These are phyloP conservation scores for Prunus armeniaca DNA, from an alignment of 306 rosid species.

Conservation along the genomic window DNA sequence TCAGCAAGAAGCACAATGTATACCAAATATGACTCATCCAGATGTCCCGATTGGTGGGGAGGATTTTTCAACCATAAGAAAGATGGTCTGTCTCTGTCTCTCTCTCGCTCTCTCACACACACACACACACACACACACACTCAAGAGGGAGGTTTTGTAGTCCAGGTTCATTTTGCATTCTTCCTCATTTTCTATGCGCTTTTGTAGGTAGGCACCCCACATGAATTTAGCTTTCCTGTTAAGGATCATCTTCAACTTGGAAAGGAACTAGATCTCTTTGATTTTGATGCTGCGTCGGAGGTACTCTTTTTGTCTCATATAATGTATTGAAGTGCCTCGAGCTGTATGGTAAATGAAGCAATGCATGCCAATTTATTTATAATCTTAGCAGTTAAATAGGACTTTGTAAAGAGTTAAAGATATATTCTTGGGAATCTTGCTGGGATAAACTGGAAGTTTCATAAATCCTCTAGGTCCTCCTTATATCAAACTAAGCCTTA, in stretches of 20 bases:
- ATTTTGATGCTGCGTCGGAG: slow-evolving; percentile 97
- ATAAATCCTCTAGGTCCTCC: background rate
- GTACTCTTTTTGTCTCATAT: slow-evolving; percentile 42
- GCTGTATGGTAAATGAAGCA: slow-evolving; percentile 2
- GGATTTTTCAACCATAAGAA: slow-evolving; percentile 58
- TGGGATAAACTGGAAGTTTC: background rate
- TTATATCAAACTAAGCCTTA: background rate
- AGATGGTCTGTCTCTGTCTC: slow-evolving; percentile 45
- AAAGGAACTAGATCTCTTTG: slow-evolving; percentile 79
- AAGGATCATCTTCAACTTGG: slow-evolving; percentile 95
- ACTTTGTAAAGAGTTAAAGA: background rate
- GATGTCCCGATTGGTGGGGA: slow-evolving; percentile 96
- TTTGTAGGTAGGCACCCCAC: slow-evolving; percentile 66
- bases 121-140: too few relatives aligned
- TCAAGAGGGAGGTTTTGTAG: background rate
- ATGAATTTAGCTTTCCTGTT: slow-evolving; percentile 61
- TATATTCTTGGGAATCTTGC: background rate
- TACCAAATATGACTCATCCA: slow-evolving; percentile 87
- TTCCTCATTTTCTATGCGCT: slow-evolving; percentile 11
- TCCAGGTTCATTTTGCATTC: slow-evolving; percentile 18
- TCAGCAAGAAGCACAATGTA: slow-evolving; percentile 82
- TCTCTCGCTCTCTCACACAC: background rate
- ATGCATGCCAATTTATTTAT: background rate
- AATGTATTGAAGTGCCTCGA: slow-evolving; percentile 27
- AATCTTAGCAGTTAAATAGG: background rate